Evolutionary conservation across 352 stramenopile genomes (phyloP).

Genomic region (Globisporangium orthogonon): DNA sequence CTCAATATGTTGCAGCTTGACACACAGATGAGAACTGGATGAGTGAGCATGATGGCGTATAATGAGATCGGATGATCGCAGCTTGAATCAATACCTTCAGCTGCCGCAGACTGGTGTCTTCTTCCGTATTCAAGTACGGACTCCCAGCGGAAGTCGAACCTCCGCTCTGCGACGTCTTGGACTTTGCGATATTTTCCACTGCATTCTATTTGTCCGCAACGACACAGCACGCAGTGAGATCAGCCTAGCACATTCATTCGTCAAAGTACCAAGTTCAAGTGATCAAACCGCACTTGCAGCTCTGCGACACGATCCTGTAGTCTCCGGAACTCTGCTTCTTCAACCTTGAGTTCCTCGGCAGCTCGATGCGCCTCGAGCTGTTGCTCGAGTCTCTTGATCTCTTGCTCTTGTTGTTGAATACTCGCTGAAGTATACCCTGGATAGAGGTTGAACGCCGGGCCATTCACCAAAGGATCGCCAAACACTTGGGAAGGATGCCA

Average conservation of each 20-base stretch:
- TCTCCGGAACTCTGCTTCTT: slow-evolving; percentile 11
- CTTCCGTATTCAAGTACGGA: not conserved
- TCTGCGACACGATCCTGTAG: slow-evolving; percentile 9
- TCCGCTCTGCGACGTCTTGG: slow-evolving; percentile 12
- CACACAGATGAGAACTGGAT: not conserved
- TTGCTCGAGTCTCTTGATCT: slow-evolving; percentile 13
- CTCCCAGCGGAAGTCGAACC: not conserved
- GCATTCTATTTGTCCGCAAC: not conserved
- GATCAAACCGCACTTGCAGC: slow-evolving; percentile 5
- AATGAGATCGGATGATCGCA: not conserved
- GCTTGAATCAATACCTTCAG: slow-evolving; percentile 23
- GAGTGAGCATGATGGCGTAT: not conserved
- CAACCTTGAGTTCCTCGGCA: slow-evolving; percentile 3
- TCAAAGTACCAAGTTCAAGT: not conserved
- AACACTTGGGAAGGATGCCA: slow-evolving; percentile 1
- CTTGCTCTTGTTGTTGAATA: slow-evolving; percentile 11
- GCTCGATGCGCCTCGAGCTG: slow-evolving; percentile 7
- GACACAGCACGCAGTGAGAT: not conserved
- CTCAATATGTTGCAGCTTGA: slow-evolving; percentile 31
- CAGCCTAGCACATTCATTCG: too few species aligned
- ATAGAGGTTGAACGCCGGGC: not conserved
- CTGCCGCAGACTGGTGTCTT: slow-evolving; percentile 26
- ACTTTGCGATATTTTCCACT: slow-evolving; percentile 2
- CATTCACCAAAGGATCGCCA: not conserved
- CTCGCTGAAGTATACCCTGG: not conserved